Conservation (phyloP, 2,329 filamentous ascomycete genomes). For the Cryphonectria japonica region DNA sequence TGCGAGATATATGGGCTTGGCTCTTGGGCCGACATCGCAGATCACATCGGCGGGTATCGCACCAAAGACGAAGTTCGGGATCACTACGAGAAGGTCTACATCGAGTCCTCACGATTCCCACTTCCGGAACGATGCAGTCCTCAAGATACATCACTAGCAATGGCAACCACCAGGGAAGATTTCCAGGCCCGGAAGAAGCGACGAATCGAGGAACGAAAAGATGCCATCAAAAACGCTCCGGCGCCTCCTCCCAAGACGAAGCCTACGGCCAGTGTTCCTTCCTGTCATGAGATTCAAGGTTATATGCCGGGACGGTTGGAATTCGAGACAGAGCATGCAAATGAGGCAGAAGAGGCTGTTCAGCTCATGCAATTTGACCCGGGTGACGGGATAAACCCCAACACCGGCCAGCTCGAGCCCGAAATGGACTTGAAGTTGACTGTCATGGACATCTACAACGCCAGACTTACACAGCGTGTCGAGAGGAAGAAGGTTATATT, state of each 20-base stretch:
- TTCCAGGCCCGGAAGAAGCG: conserved; percentile 93
- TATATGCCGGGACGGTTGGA: conserved; percentile 98
- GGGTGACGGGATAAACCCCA: conserved; percentile 85
- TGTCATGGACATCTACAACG: conserved; percentile 98
- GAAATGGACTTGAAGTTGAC: conserved; percentile 98
- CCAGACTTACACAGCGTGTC: conserved; percentile 83
- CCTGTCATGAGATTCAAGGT: conserved; percentile 96
- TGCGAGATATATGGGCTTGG: conserved; percentile 95
- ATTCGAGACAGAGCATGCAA: conserved; percentile 96
- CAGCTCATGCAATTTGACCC: conserved; percentile 99
- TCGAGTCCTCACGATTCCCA: conserved; percentile 82
- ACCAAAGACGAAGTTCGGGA: conserved; percentile 94
- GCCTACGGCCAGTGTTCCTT: conserved; percentile 90
- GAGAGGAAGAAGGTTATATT: conserved; percentile 97
- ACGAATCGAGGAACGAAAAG: conserved; percentile 88
- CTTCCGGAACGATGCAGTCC: conserved; percentile 86
- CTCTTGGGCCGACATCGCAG: conserved; percentile 96
- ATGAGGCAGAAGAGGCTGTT: conserved; percentile 96
- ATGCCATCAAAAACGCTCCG: conserved; percentile 81
- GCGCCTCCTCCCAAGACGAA: conserved; percentile 90
- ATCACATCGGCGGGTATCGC: conserved; percentile 95
- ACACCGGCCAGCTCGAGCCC: conserved; percentile 84
- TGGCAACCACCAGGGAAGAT: conserved; percentile 83
- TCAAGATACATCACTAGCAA: conserved; percentile 75
- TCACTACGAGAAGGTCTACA: conserved; percentile 87